phyloP scores from a whole-genome alignment of 1,139 yeast species.

The Kazachstania sp. region DNA sequence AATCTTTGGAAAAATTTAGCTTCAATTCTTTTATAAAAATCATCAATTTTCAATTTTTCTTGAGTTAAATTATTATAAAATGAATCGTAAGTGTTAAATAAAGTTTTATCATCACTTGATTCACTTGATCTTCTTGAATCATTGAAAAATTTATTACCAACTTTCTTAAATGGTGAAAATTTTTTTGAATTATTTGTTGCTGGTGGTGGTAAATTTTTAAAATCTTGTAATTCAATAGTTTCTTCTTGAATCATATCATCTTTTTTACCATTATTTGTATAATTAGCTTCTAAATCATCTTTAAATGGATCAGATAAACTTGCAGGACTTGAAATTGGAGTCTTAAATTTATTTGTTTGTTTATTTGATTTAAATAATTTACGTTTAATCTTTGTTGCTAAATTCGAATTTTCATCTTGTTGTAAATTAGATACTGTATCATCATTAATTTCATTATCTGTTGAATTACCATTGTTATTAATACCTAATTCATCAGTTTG shows the following conservation, averaged over 20 bases:
- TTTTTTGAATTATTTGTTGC: background rate
- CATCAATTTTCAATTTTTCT: slow-evolving; percentile 52
- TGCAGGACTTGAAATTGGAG: background rate
- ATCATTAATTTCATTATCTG: slow-evolving; percentile 5
- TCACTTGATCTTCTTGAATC: slow-evolving; percentile 23
- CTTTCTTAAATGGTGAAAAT: slow-evolving; percentile 9
- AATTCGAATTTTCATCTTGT: slow-evolving; percentile 2
- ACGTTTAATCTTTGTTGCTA: slow-evolving; percentile 13
- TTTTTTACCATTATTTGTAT: slow-evolving; percentile 1
- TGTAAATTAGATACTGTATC: slow-evolving; percentile 2
- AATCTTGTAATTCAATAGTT: slow-evolving; percentile 23
- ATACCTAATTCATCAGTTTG: slow-evolving; percentile 46
- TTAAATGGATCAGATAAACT: background rate
- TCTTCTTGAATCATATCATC: slow-evolving; percentile 22
- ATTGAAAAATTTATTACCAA: slow-evolving; percentile 10
- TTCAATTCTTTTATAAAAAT: slow-evolving; percentile 49
- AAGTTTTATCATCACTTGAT: slow-evolving; percentile 21
- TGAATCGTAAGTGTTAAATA: slow-evolving; percentile 31
- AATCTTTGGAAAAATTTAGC: slow-evolving; percentile 39
- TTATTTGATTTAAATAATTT: slow-evolving; percentile 19
- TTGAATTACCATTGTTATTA: slow-evolving; percentile 11
- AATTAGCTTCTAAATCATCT: background rate
- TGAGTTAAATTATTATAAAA: slow-evolving; percentile 46
- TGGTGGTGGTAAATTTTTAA: slow-evolving; percentile 1
- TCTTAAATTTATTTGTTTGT: background rate